Evolutionary conservation across 148 eudicot species (phyloP).

Genomic region (Arctostaphylos glauca): DNA sequence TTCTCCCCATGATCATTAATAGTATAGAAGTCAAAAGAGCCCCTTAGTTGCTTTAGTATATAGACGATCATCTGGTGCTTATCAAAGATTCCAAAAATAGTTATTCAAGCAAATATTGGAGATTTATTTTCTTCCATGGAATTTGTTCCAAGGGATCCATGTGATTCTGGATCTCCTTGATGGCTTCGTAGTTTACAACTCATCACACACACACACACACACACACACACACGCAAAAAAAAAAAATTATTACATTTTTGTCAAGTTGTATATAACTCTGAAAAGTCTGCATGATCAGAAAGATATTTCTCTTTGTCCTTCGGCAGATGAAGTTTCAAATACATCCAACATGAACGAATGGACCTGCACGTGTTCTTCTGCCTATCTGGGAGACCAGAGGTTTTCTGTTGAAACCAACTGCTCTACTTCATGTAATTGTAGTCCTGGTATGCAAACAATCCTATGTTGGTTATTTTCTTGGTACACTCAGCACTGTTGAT

Average conservation of each 20-base stretch:
- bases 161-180: not conserved
- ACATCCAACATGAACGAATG: constrained; percentile 45
- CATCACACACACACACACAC: too few species aligned
- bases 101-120: not conserved
- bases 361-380: constrained; percentile 67
- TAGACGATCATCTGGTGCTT: not conserved
- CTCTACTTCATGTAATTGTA: constrained; percentile 75
- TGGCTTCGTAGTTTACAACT: too few species aligned
- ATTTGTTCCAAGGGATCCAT: too few species aligned
- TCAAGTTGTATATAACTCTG: constrained; percentile 3
- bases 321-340: constrained; percentile 47
- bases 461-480: not conserved
- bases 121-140: not conserved
- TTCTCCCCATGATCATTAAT: not conserved
- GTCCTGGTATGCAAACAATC: constrained; percentile 48
- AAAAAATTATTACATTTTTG: not conserved
- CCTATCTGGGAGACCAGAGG: constrained; percentile 36
- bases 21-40: not conserved
- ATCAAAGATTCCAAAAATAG: not conserved
- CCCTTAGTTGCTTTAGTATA: not conserved
- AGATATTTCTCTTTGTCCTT: not conserved
- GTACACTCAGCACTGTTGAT: not conserved
- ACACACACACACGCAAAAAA: too few species aligned
- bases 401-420: constrained; percentile 46
- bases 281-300: constrained; percentile 7